Conservation (phyloP, 129 eudicot species). For the Tagetes erecta region DNA sequence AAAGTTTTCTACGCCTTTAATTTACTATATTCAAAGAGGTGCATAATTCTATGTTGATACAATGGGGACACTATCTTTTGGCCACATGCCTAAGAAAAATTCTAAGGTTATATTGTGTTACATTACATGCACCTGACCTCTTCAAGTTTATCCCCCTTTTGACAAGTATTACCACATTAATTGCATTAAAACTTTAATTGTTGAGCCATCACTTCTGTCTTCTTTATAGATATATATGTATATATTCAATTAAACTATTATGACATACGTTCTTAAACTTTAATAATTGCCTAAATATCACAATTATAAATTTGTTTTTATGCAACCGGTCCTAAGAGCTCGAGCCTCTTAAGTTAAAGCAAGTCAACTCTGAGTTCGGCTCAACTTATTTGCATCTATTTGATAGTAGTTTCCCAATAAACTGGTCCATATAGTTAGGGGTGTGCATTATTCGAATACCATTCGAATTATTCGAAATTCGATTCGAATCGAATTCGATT, state of each 20-base stretch:
- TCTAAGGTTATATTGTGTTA: not conserved
- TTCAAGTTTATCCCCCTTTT: slow-evolving; percentile 11
- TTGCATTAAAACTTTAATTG: slow-evolving; percentile 20
- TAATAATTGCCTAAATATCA: too few relatives aligned
- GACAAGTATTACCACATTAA: slow-evolving; percentile 15
- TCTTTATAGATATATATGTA: not conserved
- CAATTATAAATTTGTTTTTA: too few relatives aligned
- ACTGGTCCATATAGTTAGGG: too few relatives aligned
- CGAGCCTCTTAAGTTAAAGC: too few relatives aligned
- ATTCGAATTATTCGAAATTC: too few relatives aligned
- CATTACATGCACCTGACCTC: slow-evolving; percentile 25
- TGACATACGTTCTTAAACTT: not conserved
- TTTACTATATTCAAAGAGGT: not conserved
- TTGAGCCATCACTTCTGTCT: slow-evolving; percentile 18
- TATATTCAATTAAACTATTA: not conserved
- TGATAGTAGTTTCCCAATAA: too few relatives aligned
- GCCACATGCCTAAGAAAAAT: slow-evolving; percentile 22
- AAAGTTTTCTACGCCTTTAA: not conserved
- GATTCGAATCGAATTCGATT: too few relatives aligned
- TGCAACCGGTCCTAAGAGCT: too few relatives aligned
- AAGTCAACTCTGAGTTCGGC: too few relatives aligned
- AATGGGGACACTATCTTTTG: slow-evolving; percentile 1
- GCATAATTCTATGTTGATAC: slow-evolving; percentile 12
- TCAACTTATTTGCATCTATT: too few relatives aligned
- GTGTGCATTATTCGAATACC: too few relatives aligned